A percentile compares a stretch with the other conserved stretches of the same genome.
These are phyloP conservation scores for Agaricales sp. DNA, from an alignment of 1,284 basidiomycete species.

Conservation along the genomic window DNA sequence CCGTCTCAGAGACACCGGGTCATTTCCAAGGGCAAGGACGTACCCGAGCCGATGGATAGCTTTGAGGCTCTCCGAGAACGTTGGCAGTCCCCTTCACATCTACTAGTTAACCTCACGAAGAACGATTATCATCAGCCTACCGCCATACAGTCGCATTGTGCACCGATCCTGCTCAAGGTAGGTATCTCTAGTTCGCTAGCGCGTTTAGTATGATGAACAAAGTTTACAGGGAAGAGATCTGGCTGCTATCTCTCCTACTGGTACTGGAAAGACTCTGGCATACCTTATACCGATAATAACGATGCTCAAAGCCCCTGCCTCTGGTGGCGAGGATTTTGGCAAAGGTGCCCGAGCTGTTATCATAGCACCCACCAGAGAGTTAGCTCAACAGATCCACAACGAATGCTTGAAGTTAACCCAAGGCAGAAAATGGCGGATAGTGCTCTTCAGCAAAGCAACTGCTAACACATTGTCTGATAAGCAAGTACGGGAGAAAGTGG, in stretches of 20 bases:
- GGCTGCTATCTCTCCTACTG: constrained; percentile 88
- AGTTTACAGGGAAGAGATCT: constrained; percentile 58
- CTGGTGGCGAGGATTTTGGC: constrained; percentile 34
- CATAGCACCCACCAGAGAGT: constrained; percentile 87
- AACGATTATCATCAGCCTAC: constrained; percentile 58
- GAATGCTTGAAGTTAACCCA: constrained; percentile 80
- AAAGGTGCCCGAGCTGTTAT: constrained; percentile 72
- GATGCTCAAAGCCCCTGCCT: constrained; percentile 49
- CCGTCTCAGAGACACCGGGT: constrained; percentile 44
- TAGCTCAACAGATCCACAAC: constrained; percentile 94
- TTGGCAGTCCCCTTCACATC: constrained; percentile 42
- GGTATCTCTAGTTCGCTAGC: constrained; percentile 3
- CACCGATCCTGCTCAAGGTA: constrained; percentile 68
- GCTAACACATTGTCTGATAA: constrained; percentile 65
- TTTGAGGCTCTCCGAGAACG: constrained; percentile 49
- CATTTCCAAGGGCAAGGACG: constrained; percentile 54
- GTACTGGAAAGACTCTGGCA: constrained; percentile 88
- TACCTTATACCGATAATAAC: constrained; percentile 81
- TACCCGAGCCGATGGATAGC: constrained; percentile 45
- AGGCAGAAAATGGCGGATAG: constrained; percentile 76
- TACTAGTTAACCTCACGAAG: constrained; percentile 52
- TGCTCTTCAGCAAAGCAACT: constrained; percentile 81
- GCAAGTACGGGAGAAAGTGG: constrained; percentile 60
- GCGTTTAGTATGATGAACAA: constrained; percentile 9
- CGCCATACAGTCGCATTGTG: constrained; percentile 63